Evolutionary conservation across 352 stramenopile species (phyloP).

Genomic region (Pythium utonaiense): DNA sequence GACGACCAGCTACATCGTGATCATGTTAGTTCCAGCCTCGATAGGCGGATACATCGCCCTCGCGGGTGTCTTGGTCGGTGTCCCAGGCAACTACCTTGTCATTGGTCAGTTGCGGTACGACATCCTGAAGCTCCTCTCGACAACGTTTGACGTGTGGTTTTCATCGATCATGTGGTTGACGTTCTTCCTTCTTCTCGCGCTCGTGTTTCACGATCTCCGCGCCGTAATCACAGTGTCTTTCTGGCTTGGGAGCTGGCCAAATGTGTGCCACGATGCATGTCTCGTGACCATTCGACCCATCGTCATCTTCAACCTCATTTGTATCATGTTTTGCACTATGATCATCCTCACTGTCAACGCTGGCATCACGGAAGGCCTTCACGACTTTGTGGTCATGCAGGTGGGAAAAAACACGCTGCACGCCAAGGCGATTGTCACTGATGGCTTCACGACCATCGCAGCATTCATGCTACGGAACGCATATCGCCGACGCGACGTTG

Average conservation of each 20-base stretch:
- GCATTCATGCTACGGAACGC: slow-evolving; percentile 18
- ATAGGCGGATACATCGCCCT: slow-evolving; percentile 12
- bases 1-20: slow-evolving; percentile 5
- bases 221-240: background rate
- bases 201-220: slow-evolving; percentile 14
- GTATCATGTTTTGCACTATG: slow-evolving; percentile 9
- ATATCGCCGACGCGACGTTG: slow-evolving; percentile 11
- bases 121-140: slow-evolving; percentile 9
- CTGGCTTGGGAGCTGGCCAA: slow-evolving; percentile 13
- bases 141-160: slow-evolving; percentile 22
- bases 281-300: slow-evolving; percentile 16
- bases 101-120: slow-evolving; percentile 16
- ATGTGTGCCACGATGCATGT: slow-evolving; percentile 13
- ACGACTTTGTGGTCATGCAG: slow-evolving; percentile 12
- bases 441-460: slow-evolving; percentile 14
- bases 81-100: slow-evolving; percentile 3
- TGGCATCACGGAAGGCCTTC: slow-evolving; percentile 4
- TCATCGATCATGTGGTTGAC: slow-evolving; percentile 8
- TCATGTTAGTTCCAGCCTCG: background rate
- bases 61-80: background rate
- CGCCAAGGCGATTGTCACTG: slow-evolving; percentile 8
- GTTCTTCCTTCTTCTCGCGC: slow-evolving; percentile 9
- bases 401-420: slow-evolving; percentile 8
- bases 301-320: slow-evolving; percentile 15
- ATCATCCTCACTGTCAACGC: slow-evolving; percentile 13